These are phyloP conservation scores for Epichloe sylvatica DNA, from an alignment of 2,329 filamentous ascomycete species.

Conservation along the genomic window DNA sequence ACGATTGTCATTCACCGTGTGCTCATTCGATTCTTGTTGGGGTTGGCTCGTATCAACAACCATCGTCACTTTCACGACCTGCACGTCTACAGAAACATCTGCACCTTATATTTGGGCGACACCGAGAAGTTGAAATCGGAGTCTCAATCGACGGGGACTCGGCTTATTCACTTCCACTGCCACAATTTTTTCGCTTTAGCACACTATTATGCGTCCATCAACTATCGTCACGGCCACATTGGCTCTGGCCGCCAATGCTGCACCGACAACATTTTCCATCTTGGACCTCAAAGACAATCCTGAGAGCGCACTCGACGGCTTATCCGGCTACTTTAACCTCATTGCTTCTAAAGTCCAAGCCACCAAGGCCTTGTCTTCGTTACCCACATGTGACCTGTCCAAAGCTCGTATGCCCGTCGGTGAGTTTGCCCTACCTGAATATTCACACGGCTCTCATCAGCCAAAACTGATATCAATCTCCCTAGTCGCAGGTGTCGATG, in stretches of 20 bases:
- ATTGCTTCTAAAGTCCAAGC: conserved; percentile 41
- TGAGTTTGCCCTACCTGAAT: conserved; percentile 10
- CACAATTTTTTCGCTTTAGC: neutral
- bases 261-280: conserved; percentile 27
- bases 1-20: neutral
- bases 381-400: conserved; percentile 40
- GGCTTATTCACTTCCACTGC: neutral
- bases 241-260: conserved; percentile 31
- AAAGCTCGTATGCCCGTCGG: conserved; percentile 36
- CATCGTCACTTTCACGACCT: neutral
- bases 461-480: neutral
- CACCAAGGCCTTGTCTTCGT: conserved; percentile 25
- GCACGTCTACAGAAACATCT: neutral
- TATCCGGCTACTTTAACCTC: conserved; percentile 48
- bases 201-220: conserved; percentile 41
- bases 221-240: conserved; percentile 32
- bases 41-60: neutral
- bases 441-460: neutral
- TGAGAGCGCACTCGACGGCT: conserved; percentile 26
- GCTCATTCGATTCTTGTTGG: neutral
- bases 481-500: conserved; percentile 30
- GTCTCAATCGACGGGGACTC: neutral
- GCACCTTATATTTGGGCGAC: neutral
- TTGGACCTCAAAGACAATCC: conserved; percentile 25
- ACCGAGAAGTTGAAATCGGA: neutral